phyloP scores from a whole-genome alignment of 2,329 filamentous ascomycete genomes.

The Drechslera avenae region DNA sequence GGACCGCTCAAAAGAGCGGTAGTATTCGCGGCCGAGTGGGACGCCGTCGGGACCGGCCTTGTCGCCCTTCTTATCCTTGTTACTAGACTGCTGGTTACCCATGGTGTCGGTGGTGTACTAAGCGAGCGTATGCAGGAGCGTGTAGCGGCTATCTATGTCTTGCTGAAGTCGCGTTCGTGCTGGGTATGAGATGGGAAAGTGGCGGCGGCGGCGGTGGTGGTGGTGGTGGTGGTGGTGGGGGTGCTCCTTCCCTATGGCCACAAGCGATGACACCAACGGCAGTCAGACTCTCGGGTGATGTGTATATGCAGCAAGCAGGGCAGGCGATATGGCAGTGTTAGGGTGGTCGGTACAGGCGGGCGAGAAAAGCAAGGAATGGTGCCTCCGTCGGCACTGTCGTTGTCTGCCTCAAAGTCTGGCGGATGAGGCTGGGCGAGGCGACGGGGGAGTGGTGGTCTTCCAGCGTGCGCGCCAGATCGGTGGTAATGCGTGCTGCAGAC shows the following conservation, averaged over 20 bases:
- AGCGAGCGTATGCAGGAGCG: constrained; percentile 12
- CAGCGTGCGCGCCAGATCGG: constrained; percentile 49
- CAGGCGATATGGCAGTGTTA: constrained; percentile 36
- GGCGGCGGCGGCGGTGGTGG: constrained; percentile 18
- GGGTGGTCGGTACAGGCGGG: constrained; percentile 53
- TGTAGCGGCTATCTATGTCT: constrained; percentile 16
- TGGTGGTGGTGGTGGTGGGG: constrained; percentile 17
- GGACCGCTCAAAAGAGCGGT: constrained; percentile 88
- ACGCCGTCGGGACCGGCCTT: constrained; percentile 58
- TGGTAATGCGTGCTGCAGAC: constrained; percentile 23
- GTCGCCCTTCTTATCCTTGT: constrained; percentile 52
- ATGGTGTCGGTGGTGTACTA: constrained; percentile 57
- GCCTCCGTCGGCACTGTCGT: constrained; percentile 51
- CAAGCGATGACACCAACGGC: constrained; percentile 25
- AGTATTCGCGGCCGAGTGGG: constrained; percentile 70
- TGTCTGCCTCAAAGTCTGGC: constrained; percentile 41
- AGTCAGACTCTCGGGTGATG: constrained; percentile 13
- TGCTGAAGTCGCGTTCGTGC: neutral
- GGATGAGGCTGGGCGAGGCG: constrained; percentile 38
- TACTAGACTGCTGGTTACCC: constrained; percentile 77
- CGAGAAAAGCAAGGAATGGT: constrained; percentile 53
- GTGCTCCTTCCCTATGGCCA: constrained; percentile 22
- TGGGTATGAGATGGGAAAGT: constrained; percentile 15
- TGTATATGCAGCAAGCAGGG: constrained; percentile 5
- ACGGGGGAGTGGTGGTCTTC: constrained; percentile 41